Conservation (phyloP, 495 filamentous ascomycete species). For the Hyphodiscus hymeniophilus region DNA sequence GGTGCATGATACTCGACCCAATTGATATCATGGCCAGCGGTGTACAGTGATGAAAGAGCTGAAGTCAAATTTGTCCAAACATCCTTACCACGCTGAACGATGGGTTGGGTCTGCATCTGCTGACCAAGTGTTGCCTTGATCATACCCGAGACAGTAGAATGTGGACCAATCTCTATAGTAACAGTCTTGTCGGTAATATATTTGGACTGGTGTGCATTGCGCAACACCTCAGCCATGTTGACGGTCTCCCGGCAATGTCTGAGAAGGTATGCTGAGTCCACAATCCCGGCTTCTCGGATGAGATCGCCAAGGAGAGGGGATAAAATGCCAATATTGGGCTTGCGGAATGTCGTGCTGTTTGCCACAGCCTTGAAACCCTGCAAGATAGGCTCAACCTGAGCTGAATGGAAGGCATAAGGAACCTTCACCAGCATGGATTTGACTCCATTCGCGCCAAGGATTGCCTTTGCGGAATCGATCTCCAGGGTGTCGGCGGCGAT, state of each 20-base stretch:
- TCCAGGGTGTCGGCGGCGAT: constrained; percentile 47
- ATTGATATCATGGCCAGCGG: constrained; percentile 54
- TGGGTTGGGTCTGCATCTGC: constrained; percentile 48
- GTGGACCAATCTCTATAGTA: constrained; percentile 62
- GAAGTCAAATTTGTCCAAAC: constrained; percentile 60
- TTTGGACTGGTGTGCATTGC: constrained; percentile 37
- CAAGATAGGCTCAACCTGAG: constrained; percentile 69
- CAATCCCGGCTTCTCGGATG: constrained; percentile 41
- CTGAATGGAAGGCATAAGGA: constrained; percentile 76
- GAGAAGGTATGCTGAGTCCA: constrained; percentile 52
- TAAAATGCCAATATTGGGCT: constrained; percentile 56
- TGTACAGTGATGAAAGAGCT: constrained; percentile 51
- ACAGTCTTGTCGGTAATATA: constrained; percentile 45
- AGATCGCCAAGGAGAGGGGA: constrained; percentile 58
- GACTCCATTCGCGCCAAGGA: constrained; percentile 29
- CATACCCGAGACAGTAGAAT: constrained; percentile 59
- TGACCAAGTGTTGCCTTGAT: constrained; percentile 56
- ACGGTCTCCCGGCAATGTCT: constrained; percentile 58
- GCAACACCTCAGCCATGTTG: constrained; percentile 58
- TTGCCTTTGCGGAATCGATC: constrained; percentile 44
- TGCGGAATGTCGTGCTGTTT: constrained; percentile 44
- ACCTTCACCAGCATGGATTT: constrained; percentile 62
- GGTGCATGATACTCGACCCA: constrained; percentile 75
- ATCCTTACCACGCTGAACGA: constrained; percentile 36
- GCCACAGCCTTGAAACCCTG: constrained; percentile 53